phyloP scores from a whole-genome alignment of 208 protist genomes.

The Phytomonas francai region DNA sequence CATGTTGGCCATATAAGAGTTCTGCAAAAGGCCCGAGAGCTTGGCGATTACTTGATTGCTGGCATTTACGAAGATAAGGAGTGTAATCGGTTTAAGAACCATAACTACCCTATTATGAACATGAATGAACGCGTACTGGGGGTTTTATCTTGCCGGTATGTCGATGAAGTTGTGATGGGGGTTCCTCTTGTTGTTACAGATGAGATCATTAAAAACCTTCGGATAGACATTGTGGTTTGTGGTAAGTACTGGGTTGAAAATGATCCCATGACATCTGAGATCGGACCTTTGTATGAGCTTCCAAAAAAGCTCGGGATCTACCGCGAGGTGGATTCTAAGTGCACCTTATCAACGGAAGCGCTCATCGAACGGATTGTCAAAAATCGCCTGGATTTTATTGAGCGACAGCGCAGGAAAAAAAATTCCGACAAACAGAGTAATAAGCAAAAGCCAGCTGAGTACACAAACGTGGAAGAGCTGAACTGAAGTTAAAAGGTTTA shows the following conservation, averaged over 20 bases:
- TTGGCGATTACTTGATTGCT: constrained; percentile 95
- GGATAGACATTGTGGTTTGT: constrained; percentile 78
- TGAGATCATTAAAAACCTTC: constrained; percentile 89
- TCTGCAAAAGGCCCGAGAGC: constrained; percentile 87
- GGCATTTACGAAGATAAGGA: constrained; percentile 93
- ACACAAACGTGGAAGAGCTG: constrained; percentile 62
- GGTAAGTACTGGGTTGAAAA: constrained; percentile 50
- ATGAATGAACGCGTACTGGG: constrained; percentile 95
- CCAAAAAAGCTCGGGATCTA: constrained; percentile 81
- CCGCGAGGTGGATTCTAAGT: constrained; percentile 61
- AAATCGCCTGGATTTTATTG: constrained; percentile 62
- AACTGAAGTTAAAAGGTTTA: constrained; percentile 16
- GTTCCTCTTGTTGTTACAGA: constrained; percentile 91
- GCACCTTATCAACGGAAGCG: constrained; percentile 37
- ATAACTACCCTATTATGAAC: constrained; percentile 98
- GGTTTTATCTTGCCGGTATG: constrained; percentile 95
- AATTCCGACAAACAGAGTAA: constrained; percentile 51
- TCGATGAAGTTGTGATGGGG: constrained; percentile 98
- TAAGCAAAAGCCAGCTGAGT: constrained; percentile 49
- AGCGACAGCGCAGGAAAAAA: constrained; percentile 61
- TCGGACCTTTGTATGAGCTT: neutral
- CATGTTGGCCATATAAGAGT: constrained; percentile 93
- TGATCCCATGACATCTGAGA: neutral
- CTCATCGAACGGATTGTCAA: constrained; percentile 81
- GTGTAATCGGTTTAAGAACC: constrained; percentile 87